Base-by-base conservation (phyloP, 768 basidiomycete species). In the Mycena latifolia region DNA sequence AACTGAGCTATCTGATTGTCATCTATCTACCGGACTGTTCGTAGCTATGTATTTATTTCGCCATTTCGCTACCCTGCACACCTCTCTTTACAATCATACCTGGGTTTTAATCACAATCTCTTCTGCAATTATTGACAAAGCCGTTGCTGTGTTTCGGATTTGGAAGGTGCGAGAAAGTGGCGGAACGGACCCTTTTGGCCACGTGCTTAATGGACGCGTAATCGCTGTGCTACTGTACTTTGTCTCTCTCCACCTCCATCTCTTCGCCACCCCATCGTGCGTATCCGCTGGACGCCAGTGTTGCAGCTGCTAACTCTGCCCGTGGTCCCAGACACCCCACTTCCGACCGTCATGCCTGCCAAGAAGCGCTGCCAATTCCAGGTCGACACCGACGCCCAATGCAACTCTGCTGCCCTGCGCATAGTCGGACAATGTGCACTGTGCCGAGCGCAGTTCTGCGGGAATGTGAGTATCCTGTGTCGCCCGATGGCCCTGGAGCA, bases 361-460 rank as follows among this genome's bases (percentile, higher is more conserved):
- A 95, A 94, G 92, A 94, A 93, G 78, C 92, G 93, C 74, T 95
- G 94, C 82, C 91, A 94, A 77, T 86, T 90, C 78, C 81, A 82
- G 71, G 72, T 78, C 48, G 79, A 79, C 66, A 82, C 82, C 65
- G 80, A 81, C 56, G 73, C 78, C 56, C 88, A 86, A 65, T 96
- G 94, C 84, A 92, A 85, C 73, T 89, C 88, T 66, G 92, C 93
- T 9, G 92, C 88, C 3, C 84, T 95, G 54, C 90, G 93, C 70
- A 89, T 96, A 69, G 92, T 93, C 45, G 95, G 94, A 7, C 87
- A 92, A 70, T 96, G 94, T 75, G 88, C 92, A 39, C 89, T 92
- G 74, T 96, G 94, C 77, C 82, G 86, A 57, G 81, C 83, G 17
- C 86, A 89, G 72, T 96, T 95, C 80, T 96, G 94, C 74, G 87